A percentile compares a stretch with the other conserved stretches of the same genome.
Evolutionary conservation across 2,329 filamentous ascomycete genomes (phyloP).

Genomic region (Trichophyton schoenleinii): DNA sequence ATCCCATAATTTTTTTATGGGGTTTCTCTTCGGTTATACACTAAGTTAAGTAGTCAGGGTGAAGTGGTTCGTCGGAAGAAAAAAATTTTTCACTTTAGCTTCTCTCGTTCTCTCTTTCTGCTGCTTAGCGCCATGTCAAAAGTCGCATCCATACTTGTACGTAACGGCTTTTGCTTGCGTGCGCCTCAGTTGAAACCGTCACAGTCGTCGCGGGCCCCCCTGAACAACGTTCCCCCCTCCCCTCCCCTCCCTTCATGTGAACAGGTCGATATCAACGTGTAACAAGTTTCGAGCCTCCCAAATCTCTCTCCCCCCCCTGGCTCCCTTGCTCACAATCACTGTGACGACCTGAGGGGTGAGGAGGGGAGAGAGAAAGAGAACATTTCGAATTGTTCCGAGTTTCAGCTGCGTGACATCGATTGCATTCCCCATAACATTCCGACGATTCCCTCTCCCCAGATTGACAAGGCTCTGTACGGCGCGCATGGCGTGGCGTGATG

Average conservation of each 20-base stretch:
- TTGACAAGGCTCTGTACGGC: neutral
- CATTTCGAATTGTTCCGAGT: neutral
- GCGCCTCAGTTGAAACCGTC: neutral
- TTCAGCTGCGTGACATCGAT: neutral
- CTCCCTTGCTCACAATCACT: neutral
- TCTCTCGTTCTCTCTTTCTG: neutral
- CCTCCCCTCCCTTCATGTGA: neutral
- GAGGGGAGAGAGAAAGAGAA: too few species aligned
- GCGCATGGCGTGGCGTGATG: neutral
- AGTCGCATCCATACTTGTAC: neutral
- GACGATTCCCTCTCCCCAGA: too few species aligned
- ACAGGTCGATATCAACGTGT: neutral
- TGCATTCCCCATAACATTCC: neutral
- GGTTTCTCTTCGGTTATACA: neutral
- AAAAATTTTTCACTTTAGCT: neutral
- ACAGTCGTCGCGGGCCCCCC: neutral
- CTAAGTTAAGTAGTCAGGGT: neutral
- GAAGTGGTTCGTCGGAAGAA: slow-evolving; percentile 1
- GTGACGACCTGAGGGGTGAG: neutral
- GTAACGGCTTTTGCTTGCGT: neutral
- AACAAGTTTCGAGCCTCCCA: neutral
- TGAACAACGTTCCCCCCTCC: neutral
- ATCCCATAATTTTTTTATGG: neutral
- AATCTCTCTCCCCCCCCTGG: neutral
- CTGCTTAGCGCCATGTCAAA: neutral